Conservation (phyloP, 805 yeast genomes). For the Metschnikowia cerradonensis region DNA sequence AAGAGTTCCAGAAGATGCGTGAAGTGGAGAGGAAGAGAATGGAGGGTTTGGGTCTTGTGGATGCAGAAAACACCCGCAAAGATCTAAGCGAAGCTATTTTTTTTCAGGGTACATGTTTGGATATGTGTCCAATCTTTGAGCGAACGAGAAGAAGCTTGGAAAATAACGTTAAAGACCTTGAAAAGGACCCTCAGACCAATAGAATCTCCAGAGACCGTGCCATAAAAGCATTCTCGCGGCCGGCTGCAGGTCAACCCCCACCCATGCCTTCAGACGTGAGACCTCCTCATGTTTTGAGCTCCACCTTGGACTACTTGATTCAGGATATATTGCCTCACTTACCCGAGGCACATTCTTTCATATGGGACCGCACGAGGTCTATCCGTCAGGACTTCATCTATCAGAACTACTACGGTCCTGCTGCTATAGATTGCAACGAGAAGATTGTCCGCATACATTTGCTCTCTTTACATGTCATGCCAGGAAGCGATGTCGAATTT, state of each 20-base stretch:
- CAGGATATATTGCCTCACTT: slow-evolving; percentile 57
- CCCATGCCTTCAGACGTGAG: slow-evolving; percentile 96
- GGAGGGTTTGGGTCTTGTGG: slow-evolving; percentile 82
- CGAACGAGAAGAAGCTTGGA: slow-evolving; percentile 83
- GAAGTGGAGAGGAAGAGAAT: slow-evolving; percentile 70
- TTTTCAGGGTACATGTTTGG: slow-evolving; percentile 83
- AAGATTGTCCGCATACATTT: slow-evolving; percentile 86
- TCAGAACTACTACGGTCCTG: slow-evolving; percentile 90
- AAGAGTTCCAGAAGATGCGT: slow-evolving; percentile 68
- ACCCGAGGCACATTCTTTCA: slow-evolving; percentile 83
- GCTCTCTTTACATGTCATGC: slow-evolving; percentile 79
- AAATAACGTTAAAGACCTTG: slow-evolving; percentile 77
- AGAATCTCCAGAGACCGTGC: slow-evolving; percentile 60
- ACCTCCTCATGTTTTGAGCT: slow-evolving; percentile 72
- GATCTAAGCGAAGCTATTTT: slow-evolving; percentile 82
- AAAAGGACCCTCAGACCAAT: slow-evolving; percentile 54
- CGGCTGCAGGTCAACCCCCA: slow-evolving; percentile 98
- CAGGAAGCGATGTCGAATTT: slow-evolving; percentile 63
- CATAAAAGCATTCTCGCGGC: slow-evolving; percentile 89
- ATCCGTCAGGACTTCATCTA: slow-evolving; percentile 96
- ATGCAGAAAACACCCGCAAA: slow-evolving; percentile 77
- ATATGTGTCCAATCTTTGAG: slow-evolving; percentile 95
- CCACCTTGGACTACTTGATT: slow-evolving; percentile 69
- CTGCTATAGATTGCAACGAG: slow-evolving; percentile 90
- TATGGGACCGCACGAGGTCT: slow-evolving; percentile 97